Evolutionary conservation across 331 rosid genomes (phyloP), one percentile per base, ranked within the genome.

Genomic region (Quercus phellos): DNA sequence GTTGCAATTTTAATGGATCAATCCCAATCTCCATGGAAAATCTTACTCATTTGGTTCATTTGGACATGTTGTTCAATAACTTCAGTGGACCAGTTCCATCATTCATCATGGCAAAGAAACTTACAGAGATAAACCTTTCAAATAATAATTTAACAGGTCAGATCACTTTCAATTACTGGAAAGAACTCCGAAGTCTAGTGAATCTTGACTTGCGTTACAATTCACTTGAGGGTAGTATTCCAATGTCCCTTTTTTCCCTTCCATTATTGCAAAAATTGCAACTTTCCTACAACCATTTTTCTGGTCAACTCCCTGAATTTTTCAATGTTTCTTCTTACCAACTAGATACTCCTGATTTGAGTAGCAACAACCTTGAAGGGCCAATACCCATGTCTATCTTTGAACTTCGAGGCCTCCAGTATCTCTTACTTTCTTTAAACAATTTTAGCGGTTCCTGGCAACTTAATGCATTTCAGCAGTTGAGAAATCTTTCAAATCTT

Each of bases 351-450:
- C 87, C 87, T 4, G 92, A 85, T 74, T 76, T 76, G 19, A 82
- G 78, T 2, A 73, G 63, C 81, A 92, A 92, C 34, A 17, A 63
- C 0, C 63, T 90, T 56, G 77, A 83, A 61, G 93, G 94, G 9
- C 58, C 76, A 5, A 26, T 90, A 68, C 95, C 90, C 0, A 2
- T 0, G 0, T 74, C 73, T 4, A 61, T 89, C 72, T 66, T 75
- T 6, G 27, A 81, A 6, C 74, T 90, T 11, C 0, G 1, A 4
- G 19, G 16, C 8, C 91, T 90, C 2, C 29, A 30, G n/a, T 17
- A 66, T 18, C 87, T 92, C 14, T 35, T 12, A n/a, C 87, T 90
- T 27, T 74, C 90, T 73, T 84, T 77, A 9, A 89, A 85, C 83
- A 87, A 74, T 26, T 80, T 92, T 51, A 86, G 2, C 0, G 93